phyloP scores from a whole-genome alignment of 176 grass and related monocot genomes.

The Puya raimondii region DNA sequence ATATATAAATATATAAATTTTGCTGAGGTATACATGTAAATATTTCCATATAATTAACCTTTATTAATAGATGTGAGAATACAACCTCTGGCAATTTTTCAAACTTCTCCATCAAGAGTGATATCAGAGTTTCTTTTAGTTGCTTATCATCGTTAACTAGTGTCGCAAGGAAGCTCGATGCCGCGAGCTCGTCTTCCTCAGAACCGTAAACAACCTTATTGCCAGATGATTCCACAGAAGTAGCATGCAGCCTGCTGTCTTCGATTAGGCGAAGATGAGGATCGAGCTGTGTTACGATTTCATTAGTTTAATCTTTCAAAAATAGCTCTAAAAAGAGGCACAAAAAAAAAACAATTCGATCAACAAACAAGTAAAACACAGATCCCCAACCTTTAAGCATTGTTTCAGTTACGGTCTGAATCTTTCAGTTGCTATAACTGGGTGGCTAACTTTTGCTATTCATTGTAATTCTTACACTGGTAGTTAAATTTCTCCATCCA shows the following conservation, averaged over 20 bases:
- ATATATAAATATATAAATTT: not conserved
- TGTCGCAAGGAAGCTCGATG: slow-evolving; percentile 56
- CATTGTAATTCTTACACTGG: no score
- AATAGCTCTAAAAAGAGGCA: not conserved
- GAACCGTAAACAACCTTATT: slow-evolving; percentile 49
- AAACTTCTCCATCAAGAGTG: slow-evolving; percentile 53
- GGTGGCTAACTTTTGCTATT: no score
- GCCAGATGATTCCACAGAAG: slow-evolving; percentile 33
- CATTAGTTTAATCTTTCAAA: slow-evolving; percentile 4
- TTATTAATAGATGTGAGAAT: not conserved
- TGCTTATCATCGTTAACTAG: slow-evolving; percentile 53
- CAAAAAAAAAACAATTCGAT: not conserved
- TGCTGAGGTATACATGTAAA: no score
- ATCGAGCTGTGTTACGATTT: slow-evolving; percentile 53
- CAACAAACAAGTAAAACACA: not conserved
- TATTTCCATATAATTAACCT: no score
- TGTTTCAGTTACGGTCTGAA: no score
- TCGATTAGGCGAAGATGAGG: slow-evolving; percentile 70
- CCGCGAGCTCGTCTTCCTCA: slow-evolving; percentile 69
- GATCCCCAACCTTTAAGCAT: no score
- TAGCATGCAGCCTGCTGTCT: slow-evolving; percentile 35
- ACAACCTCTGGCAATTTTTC: slow-evolving; percentile 56
- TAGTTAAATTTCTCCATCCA: no score
- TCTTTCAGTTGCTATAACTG: no score
- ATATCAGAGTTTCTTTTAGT: slow-evolving; percentile 63